Base-by-base conservation (phyloP, 306 rosid genomes). In the Oxytropis ochrocephala region DNA sequence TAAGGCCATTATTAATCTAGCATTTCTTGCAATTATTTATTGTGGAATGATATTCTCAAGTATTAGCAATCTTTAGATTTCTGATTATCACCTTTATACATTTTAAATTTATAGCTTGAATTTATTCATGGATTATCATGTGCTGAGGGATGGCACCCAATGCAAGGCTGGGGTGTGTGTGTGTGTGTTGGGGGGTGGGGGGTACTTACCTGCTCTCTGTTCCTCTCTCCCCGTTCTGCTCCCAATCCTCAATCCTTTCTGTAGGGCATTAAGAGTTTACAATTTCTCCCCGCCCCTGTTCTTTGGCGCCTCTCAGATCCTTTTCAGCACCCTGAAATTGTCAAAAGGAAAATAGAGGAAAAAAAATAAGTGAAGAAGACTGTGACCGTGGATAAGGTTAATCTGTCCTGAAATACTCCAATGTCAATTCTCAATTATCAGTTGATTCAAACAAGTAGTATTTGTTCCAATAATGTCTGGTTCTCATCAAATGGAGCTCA, bases 1-100 rank as follows among this genome's bases (percentile, higher is more conserved):
- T 94, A 88, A 86, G 96, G 60, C 42, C 67, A 16, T 43, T 53
- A 49, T 36, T 55, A 49, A 33, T 59, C 16, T 57, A 0, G 1
- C 54, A 50, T 54, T 75, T 65, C 43, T 33, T 71, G 72, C 68
- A 39, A 4, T 14, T 3, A 39, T 41, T 59, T 67, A 4, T 58
- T 41, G 46, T 59, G 16, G 24, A 30, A 42, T 66, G 54, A 38
- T 71, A 27, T 71, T 46, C 55, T 62, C 81, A 19, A 16, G n/a
- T 56, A 43, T 19, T 39, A 14, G 41, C 48, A 42, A 5, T 46
- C 8, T 66, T 17, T 55, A 21, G 19, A 55, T 65, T 8, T 73
- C 14, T 67, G 30, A 24, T 4, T 79, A 39, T 64, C 58, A 56
- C 29, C 60, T 64, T 24, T 41, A 29, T 64, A 75, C 35, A 59